A percentile compares a stretch with the other conserved stretches of the same genome.
Evolutionary conservation across 2,329 filamentous ascomycete genomes (phyloP).

Genomic region (Leptographium lundbergii): DNA sequence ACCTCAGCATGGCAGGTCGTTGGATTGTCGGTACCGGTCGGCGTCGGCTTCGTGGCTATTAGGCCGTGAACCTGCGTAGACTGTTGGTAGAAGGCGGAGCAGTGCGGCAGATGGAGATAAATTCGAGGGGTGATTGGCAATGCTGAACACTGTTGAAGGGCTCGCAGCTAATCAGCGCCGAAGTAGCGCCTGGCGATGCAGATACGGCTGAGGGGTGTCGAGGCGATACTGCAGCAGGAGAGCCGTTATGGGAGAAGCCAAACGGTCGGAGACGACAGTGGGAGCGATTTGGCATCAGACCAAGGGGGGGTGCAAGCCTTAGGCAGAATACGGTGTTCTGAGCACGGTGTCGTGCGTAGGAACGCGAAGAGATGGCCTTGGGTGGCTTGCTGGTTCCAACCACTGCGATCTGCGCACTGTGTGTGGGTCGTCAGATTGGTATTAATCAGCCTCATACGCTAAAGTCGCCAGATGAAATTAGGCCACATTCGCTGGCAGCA

Average conservation of each 20-base stretch:
- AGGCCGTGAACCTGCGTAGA: not conserved
- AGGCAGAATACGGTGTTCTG: not conserved
- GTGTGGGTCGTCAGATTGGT: not conserved
- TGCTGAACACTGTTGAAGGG: not conserved
- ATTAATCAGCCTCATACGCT: not conserved
- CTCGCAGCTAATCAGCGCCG: not conserved
- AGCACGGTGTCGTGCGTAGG: not conserved
- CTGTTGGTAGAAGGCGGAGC: not conserved
- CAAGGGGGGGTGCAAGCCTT: not conserved
- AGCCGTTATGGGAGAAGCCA: not conserved
- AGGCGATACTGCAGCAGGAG: not conserved
- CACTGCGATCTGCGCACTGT: not conserved
- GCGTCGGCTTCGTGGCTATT: not conserved
- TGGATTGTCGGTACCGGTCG: not conserved
- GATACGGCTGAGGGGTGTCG: not conserved
- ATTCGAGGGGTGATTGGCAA: not conserved
- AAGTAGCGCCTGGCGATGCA: not conserved
- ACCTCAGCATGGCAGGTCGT: not conserved
- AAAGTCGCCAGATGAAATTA: no score
- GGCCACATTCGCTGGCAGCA: no score
- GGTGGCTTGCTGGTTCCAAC: not conserved
- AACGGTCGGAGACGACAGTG: not conserved
- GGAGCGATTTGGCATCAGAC: not conserved
- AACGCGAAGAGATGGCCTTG: no score
- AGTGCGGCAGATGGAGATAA: not conserved